Evolutionary conservation across 768 basidiomycete species (phyloP).

Genomic region (Psilocybe azurescens): DNA sequence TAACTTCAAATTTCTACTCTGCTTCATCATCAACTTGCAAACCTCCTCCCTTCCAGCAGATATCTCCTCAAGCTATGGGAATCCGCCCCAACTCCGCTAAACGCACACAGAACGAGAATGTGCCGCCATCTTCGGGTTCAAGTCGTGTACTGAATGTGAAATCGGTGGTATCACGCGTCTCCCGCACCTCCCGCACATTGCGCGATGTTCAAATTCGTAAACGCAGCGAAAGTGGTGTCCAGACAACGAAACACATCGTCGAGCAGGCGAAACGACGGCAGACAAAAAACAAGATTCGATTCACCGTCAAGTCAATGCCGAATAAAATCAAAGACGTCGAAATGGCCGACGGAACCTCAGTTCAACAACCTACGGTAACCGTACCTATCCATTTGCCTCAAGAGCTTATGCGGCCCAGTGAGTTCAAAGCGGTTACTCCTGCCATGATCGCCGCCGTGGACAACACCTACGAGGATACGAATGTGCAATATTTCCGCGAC

Average conservation of each 20-base stretch:
- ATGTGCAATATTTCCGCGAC: slow-evolving; percentile 59
- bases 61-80: neutral
- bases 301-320: slow-evolving; percentile 27
- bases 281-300: slow-evolving; percentile 27
- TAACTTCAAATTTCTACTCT: neutral
- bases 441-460: slow-evolving; percentile 38
- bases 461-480: slow-evolving; percentile 50
- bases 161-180: neutral
- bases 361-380: slow-evolving; percentile 21
- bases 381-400: slow-evolving; percentile 50
- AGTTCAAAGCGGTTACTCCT: slow-evolving; percentile 36
- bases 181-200: neutral
- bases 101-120: neutral
- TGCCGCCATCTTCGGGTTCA: neutral
- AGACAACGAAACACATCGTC: slow-evolving; percentile 37
- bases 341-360: slow-evolving; percentile 32
- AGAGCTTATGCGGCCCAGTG: slow-evolving; percentile 54
- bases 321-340: slow-evolving; percentile 32
- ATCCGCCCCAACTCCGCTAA: neutral
- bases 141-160: neutral
- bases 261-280: slow-evolving; percentile 45
- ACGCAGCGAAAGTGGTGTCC: neutral
- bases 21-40: neutral
- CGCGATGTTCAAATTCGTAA: neutral
- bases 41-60: neutral